Percentiles rank a stretch among this genome's conserved stretches.
These are phyloP conservation scores for Neofusicoccum ribis DNA, from an alignment of 2,329 filamentous ascomycete genomes.

Conservation along the genomic window DNA sequence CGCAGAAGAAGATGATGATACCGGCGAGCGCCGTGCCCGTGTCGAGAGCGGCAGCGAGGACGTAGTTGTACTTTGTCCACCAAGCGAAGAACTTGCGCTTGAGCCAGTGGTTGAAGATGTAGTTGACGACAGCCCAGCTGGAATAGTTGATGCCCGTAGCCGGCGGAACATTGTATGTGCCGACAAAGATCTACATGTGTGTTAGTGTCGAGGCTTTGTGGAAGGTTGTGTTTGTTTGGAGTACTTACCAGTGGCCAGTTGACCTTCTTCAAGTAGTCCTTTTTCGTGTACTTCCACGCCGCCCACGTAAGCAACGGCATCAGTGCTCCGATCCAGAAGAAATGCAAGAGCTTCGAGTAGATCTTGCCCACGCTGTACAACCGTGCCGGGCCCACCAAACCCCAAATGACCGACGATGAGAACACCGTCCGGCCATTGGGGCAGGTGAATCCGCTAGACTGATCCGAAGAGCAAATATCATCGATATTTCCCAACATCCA, in stretches of 20 bases:
- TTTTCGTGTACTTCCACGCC: slow-evolving; percentile 62
- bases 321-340: slow-evolving; percentile 67
- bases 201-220: not conserved
- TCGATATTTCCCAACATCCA: slow-evolving; percentile 58
- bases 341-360: slow-evolving; percentile 67
- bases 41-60: slow-evolving; percentile 36
- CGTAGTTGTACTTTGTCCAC: slow-evolving; percentile 79
- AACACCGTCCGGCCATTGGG: slow-evolving; percentile 63
- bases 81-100: slow-evolving; percentile 46
- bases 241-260: slow-evolving; percentile 17
- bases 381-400: slow-evolving; percentile 68
- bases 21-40: slow-evolving; percentile 36
- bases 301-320: slow-evolving; percentile 62
- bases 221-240: not conserved
- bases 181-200: slow-evolving; percentile 24
- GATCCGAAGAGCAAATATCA: slow-evolving; percentile 56
- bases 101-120: slow-evolving; percentile 68
- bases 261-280: slow-evolving; percentile 1
- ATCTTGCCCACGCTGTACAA: slow-evolving; percentile 66
- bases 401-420: slow-evolving; percentile 63
- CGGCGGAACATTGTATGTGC: slow-evolving; percentile 51
- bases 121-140: slow-evolving; percentile 68
- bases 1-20: slow-evolving; percentile 32
- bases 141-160: slow-evolving; percentile 72
- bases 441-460: slow-evolving; percentile 52